Evolutionary conservation across 345 rosid species (phyloP).

Genomic region (Dimocarpus longan): DNA sequence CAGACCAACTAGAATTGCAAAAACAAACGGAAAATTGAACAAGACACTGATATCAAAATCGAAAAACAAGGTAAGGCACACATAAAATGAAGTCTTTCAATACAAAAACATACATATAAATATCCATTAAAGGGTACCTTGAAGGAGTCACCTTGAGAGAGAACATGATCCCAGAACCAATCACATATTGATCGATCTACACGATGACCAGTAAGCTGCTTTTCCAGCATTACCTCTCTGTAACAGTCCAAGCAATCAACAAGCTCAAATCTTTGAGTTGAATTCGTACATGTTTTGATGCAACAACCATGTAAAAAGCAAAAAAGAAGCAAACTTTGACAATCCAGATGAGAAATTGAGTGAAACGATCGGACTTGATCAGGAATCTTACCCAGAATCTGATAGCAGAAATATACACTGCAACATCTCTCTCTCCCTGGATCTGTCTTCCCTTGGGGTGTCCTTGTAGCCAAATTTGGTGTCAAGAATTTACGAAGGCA

Average conservation of each 20-base stretch:
- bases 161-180: slow-evolving; percentile 91
- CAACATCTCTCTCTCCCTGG: slow-evolving; percentile 54
- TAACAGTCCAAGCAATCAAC: slow-evolving; percentile 7
- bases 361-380: neutral
- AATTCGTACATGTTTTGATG: neutral
- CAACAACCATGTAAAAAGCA: neutral
- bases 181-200: slow-evolving; percentile 91
- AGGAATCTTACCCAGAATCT: slow-evolving; percentile 70
- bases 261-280: neutral
- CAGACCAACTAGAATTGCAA: too few relatives aligned
- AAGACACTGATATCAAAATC: slow-evolving; percentile 15
- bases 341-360: neutral
- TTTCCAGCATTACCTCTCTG: slow-evolving; percentile 97
- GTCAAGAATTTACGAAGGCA: too few relatives aligned
- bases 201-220: slow-evolving; percentile 92
- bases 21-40: neutral
- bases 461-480: neutral
- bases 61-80: neutral
- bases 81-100: neutral
- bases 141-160: slow-evolving; percentile 72
- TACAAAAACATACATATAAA: neutral
- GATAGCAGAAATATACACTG: slow-evolving; percentile 96
- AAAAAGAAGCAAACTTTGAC: neutral
- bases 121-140: slow-evolving; percentile 43
- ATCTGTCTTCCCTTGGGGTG: neutral